Evolutionary conservation across 148 eudicot genomes (phyloP), one percentile per base, ranked within the genome.

Genomic region (Tetragonia tetragonoides): DNA sequence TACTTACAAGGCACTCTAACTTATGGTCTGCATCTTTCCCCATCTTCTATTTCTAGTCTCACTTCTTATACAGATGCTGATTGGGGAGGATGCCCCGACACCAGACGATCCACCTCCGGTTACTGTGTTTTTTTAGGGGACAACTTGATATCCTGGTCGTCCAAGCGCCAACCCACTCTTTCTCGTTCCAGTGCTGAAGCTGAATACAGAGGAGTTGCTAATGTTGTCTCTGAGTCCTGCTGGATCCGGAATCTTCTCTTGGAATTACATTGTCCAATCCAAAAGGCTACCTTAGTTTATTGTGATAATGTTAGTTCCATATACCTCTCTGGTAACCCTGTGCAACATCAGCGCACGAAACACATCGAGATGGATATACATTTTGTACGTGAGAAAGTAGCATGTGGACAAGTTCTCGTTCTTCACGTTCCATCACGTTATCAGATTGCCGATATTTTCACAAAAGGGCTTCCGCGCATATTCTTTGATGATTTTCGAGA

Each of bases 371-470:
- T 77, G 70, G 72, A 76, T 20, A 75, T 60, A 2, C 77, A 60
- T n/a, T 60, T 60, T 41, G 68, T 75, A 0, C 47, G 78, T 0
- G 78, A 64, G 15, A 75, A 63, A 16, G 78, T 64, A 10, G 70
- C 63, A 11, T 70, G 23, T 63, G 75, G 83, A 0, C 46, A 75
- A 3, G 60, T 75, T n/a, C 70, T 63, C 0, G 83, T 75, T 34
- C 57, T 75, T 10, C 83, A 80, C 11, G 49, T 80, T 6, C 79
- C 79, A 0, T 80, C 79, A 6, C 23, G n/a, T n/a, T n/a, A n/a
- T n/a, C n/a, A n/a, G n/a, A n/a, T n/a, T n/a, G n/a, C n/a, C n/a
- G n/a, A n/a, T n/a, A n/a, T n/a, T n/a, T n/a, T n/a, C n/a, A n/a
- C n/a, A n/a, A n/a, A n/a, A n/a, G n/a, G n/a, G n/a, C n/a, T n/a